Evolutionary conservation across 768 basidiomycete genomes (phyloP).

Genomic region (Sutorius australiensis): DNA sequence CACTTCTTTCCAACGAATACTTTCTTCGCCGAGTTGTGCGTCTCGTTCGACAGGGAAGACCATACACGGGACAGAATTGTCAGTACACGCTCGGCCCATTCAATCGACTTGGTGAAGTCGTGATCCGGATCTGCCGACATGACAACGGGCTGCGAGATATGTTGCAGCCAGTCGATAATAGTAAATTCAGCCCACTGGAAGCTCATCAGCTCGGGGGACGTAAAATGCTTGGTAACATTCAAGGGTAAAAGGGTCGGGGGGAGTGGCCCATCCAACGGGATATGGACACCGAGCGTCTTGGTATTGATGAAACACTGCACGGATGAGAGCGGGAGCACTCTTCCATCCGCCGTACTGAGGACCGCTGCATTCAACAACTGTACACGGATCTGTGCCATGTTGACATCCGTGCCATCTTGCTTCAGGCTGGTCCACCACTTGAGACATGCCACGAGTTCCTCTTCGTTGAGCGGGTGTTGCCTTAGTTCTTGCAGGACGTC

Average conservation of each 20-base stretch:
- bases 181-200: slow-evolving; percentile 82
- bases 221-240: slow-evolving; percentile 43
- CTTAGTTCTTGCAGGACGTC: slow-evolving; percentile 82
- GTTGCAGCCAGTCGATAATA: slow-evolving; percentile 69
- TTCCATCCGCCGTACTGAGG: slow-evolving; percentile 46
- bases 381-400: slow-evolving; percentile 45
- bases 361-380: slow-evolving; percentile 73
- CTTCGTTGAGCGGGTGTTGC: slow-evolving; percentile 60
- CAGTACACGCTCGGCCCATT: slow-evolving; percentile 82
- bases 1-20: slow-evolving; percentile 44
- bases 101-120: slow-evolving; percentile 60
- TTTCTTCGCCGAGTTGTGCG: slow-evolving; percentile 40
- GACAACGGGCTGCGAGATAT: slow-evolving; percentile 52
- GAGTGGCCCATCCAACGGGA: slow-evolving; percentile 31
- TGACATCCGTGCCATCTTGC: slow-evolving; percentile 32
- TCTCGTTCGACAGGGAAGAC: slow-evolving; percentile 52
- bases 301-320: slow-evolving; percentile 72
- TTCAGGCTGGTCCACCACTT: slow-evolving; percentile 74
- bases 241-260: slow-evolving; percentile 9
- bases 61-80: slow-evolving; percentile 63
- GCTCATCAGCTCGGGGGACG: slow-evolving; percentile 45
- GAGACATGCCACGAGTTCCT: slow-evolving; percentile 77
- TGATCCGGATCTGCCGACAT: slow-evolving; percentile 42
- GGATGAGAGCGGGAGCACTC: slow-evolving; percentile 62
- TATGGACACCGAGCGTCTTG: slow-evolving; percentile 47